Evolutionary conservation across 768 basidiomycete species (phyloP), one percentile per base, ranked within the genome.

Genomic region (Galerina marginata): DNA sequence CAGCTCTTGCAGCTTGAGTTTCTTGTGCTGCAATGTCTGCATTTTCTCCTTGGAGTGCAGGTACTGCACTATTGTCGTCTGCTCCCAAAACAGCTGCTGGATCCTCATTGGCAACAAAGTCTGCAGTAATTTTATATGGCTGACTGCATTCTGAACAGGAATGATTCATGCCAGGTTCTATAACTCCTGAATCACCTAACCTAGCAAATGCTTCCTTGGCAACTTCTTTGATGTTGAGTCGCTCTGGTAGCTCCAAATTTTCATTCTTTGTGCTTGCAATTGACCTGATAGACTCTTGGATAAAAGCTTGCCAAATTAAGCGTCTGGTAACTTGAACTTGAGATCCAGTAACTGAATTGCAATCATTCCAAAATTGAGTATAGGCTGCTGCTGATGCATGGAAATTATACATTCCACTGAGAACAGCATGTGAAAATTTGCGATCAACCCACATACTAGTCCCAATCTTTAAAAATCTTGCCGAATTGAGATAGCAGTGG

Each of bases 361-460:
- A 14, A 20, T 47, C 45, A 47, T 47, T 47, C 45, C 45, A 47
- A 20, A 47, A 47, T 20, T 47, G 45, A 10, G 23, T 47, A 47
- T 47, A 47, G 14, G 45, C 45, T 11, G 45, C 14, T 47, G 45
- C 45, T 47, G 45, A 47, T 47, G 45, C 45, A 47, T 47, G 45
- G 45, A 47, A 47, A 47, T 47, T 47, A 20, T 47, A 47, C 20
- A 47, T 20, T 47, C 45, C 45, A 47, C 45, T 47, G 10, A 47
- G 23, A 25, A 47, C 16, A 16, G 45, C 9, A 16, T 47, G 45
- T 11, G 45, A 9, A 40, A 40, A 40, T 15, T 40, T 15, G 39
- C 39, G 15, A 40, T 40, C 39, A 20, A 47, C 46, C 46, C 46
- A 47, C 10, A 47, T 9, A 25, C 29, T 47, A 10, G 23, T 20